These are phyloP conservation scores for Phalaenopsis equestris DNA, from an alignment of 106 monocot species.

Conservation along the genomic window DNA sequence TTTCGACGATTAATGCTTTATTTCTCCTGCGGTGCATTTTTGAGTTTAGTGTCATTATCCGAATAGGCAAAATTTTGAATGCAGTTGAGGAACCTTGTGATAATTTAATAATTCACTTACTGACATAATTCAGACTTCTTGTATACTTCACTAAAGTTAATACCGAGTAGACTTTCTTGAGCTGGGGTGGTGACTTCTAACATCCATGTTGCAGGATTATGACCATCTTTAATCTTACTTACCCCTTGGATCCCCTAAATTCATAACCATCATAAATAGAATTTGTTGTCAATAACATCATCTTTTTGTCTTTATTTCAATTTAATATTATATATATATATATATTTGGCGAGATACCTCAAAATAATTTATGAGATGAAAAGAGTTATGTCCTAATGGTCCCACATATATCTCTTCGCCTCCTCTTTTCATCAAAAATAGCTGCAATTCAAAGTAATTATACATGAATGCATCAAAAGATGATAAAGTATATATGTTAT, in stretches of 20 bases:
- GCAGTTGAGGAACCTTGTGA: not conserved
- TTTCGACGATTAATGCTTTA: conserved; percentile 16
- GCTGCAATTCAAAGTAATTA: not conserved
- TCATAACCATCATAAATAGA: not conserved
- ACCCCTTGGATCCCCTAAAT: conserved; percentile 6
- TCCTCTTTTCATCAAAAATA: conserved; percentile 13
- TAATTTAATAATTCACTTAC: not conserved
- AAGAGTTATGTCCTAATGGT: conserved; percentile 9
- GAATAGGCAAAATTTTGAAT: not conserved
- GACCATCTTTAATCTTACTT: conserved; percentile 8
- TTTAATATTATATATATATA: not conserved
- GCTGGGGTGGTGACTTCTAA: conserved; percentile 6
- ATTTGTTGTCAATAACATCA: not conserved
- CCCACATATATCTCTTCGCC: conserved; percentile 19
- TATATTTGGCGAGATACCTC: conserved; percentile 1
- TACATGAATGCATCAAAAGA: not conserved
- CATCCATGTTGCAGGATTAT: conserved; percentile 14
- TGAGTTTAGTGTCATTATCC: not conserved
- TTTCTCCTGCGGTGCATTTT: conserved; percentile 17
- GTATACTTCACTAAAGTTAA: conserved; percentile 3
- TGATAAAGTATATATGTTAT: not conserved
- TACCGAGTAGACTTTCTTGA: conserved; percentile 6
- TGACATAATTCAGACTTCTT: conserved; percentile 10
- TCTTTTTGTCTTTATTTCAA: not conserved
- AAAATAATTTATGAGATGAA: conserved; percentile 14